A percentile compares a stretch with the other conserved stretches of the same genome.
Evolutionary conservation across 306 rosid species (phyloP).

Genomic region (Oxytropis ochrocephala): DNA sequence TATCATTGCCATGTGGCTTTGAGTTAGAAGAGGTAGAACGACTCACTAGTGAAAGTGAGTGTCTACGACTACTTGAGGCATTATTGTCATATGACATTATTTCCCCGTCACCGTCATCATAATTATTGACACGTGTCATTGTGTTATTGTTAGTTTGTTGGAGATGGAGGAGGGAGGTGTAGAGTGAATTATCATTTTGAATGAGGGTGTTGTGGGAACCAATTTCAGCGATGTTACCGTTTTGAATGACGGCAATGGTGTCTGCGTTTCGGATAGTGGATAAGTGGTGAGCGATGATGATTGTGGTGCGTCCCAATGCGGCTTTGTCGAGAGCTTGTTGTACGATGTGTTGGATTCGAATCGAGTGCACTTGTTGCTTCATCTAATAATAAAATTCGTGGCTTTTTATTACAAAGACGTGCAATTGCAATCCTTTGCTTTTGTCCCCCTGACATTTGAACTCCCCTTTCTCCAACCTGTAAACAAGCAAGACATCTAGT

Average conservation of each 20-base stretch:
- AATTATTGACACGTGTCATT: no score
- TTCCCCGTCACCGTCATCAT: no score
- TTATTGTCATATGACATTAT: no score
- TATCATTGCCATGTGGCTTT: no score
- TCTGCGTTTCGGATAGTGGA: slow-evolving; percentile 76
- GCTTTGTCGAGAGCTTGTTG: slow-evolving; percentile 88
- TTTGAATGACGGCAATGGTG: slow-evolving; percentile 60
- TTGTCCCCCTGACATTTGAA: no score
- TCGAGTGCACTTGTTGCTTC: slow-evolving; percentile 95
- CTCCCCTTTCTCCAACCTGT: no score
- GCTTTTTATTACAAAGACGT: slow-evolving; percentile 67
- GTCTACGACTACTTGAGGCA: no score
- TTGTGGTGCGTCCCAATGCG: slow-evolving; percentile 72
- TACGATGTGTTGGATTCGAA: slow-evolving; percentile 71
- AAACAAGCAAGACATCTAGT: no score
- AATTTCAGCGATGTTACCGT: slow-evolving; percentile 52
- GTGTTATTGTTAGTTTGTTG: no score
- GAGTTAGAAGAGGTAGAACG: no score
- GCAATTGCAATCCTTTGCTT: slow-evolving; percentile 93
- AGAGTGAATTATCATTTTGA: slow-evolving; percentile 18
- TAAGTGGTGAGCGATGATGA: slow-evolving; percentile 79
- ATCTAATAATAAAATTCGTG: slow-evolving; percentile 62
- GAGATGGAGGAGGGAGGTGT: no score
- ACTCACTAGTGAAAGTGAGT: no score
- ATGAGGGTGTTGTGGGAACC: slow-evolving; percentile 68